phyloP scores from a whole-genome alignment of 805 yeast genomes.

The Lipomyces sp. region DNA sequence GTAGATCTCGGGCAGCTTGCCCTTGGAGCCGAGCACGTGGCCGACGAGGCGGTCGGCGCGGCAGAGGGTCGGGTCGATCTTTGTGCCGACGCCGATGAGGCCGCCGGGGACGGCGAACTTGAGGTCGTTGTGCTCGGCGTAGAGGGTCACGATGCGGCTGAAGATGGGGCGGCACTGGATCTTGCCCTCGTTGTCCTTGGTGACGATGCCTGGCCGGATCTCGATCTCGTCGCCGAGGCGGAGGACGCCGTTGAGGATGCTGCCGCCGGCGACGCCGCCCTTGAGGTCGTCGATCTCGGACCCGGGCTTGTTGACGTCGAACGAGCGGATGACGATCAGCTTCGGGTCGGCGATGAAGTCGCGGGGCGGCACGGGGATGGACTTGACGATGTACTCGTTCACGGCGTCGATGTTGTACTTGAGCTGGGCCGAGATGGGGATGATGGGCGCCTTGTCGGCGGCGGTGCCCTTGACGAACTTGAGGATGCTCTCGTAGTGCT shows the following conservation, averaged over 20 bases:
- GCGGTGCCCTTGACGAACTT: constrained; percentile 95
- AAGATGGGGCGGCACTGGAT: constrained; percentile 94
- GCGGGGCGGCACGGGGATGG: constrained; percentile 93
- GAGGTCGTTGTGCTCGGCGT: constrained; percentile 96
- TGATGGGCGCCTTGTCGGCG: constrained; percentile 98
- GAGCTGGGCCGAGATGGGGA: constrained; percentile 97
- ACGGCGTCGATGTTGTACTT: constrained; percentile 98
- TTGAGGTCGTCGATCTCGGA: constrained; percentile 92
- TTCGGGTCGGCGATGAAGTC: constrained; percentile 93
- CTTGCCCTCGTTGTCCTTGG: constrained; percentile 82
- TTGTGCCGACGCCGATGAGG: constrained; percentile 98
- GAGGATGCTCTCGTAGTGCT: constrained; percentile 88
- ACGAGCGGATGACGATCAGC: constrained; percentile 94
- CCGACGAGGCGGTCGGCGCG: constrained; percentile 99
- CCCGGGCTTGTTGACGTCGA: constrained; percentile 99
- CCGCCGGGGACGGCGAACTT: constrained; percentile 99
- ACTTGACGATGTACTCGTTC: constrained; percentile 90
- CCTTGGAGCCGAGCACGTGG: constrained; percentile 97
- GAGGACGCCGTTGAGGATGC: constrained; percentile 94
- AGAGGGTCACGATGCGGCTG: constrained; percentile 87
- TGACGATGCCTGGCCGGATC: constrained; percentile 98
- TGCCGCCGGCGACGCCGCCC: constrained; percentile 99
- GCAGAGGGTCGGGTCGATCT: constrained; percentile 97
- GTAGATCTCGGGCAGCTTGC: constrained; percentile 91
- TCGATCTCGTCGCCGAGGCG: constrained; percentile 97